Conservation (phyloP, 441 rosid species). For the Mallotus repandus region DNA sequence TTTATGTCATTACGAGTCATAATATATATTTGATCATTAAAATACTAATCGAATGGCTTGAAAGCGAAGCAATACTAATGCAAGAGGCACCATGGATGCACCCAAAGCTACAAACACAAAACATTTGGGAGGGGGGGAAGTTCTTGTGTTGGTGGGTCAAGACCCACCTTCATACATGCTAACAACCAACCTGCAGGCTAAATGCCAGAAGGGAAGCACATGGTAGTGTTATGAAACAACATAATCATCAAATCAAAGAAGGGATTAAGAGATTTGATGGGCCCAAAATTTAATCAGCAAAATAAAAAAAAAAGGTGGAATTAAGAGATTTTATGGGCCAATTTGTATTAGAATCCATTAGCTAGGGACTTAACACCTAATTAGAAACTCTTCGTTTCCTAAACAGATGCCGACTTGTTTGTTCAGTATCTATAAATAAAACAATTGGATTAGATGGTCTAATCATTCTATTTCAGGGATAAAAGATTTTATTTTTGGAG, state of each 20-base stretch:
- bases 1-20: no score
- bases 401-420: conserved; percentile 11
- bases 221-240: conserved; percentile 10
- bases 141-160: background rate
- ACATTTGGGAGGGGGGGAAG: background rate
- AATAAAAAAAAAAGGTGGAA: background rate
- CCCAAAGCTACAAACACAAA: background rate
- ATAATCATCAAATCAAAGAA: conserved; percentile 7
- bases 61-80: conserved; percentile 1
- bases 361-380: background rate
- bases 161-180: background rate
- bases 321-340: conserved; percentile 20
- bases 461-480: conserved; percentile 19
- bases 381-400: conserved; percentile 5
- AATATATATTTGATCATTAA: background rate
- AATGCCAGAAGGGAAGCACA: conserved; percentile 18
- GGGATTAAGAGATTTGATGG: conserved; percentile 24
- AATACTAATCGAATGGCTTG: background rate
- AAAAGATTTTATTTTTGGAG: background rate
- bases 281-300: conserved; percentile 12
- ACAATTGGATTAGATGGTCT: conserved; percentile 15
- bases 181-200: conserved; percentile 21
- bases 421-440: background rate
- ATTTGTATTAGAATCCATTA: background rate
- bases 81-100: background rate